Conservation (phyloP, 106 monocot species). For the Hemerocallis citrina region DNA sequence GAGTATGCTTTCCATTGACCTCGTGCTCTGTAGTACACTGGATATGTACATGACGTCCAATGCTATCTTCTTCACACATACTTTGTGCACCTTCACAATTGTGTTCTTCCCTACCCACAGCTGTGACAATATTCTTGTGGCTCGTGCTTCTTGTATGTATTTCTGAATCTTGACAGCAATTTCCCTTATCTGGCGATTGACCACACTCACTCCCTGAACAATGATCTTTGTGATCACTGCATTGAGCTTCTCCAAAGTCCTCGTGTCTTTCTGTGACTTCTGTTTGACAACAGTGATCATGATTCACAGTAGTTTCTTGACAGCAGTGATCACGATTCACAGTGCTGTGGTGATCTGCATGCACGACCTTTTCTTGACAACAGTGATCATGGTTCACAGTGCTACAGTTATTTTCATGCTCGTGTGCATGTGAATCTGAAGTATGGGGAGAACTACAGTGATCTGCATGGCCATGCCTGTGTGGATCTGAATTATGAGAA, state of each 20-base stretch:
- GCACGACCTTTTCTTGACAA: neutral
- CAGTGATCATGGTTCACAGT: neutral
- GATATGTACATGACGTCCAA: neutral
- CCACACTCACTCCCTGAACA: neutral
- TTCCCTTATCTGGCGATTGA: neutral
- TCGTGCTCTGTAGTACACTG: neutral
- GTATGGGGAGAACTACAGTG: too few relatives aligned
- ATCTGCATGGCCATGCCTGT: too few relatives aligned
- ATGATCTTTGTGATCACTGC: neutral
- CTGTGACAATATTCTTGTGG: neutral
- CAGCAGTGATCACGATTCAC: too few relatives aligned
- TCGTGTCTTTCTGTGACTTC: neutral
- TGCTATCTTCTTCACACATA: neutral
- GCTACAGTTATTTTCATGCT: too few relatives aligned
- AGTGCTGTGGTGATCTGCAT: neutral
- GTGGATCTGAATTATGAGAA: too few relatives aligned
- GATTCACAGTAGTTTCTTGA: neutral
- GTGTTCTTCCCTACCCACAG: neutral
- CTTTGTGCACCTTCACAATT: neutral
- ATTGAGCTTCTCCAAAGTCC: neutral
- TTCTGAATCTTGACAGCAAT: neutral
- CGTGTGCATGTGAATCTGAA: too few relatives aligned
- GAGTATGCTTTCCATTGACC: neutral
- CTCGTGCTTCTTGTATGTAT: neutral
- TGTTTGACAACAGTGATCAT: neutral